Conservation (phyloP, 768 basidiomycete genomes). For the Podaxis carcinomalis region DNA sequence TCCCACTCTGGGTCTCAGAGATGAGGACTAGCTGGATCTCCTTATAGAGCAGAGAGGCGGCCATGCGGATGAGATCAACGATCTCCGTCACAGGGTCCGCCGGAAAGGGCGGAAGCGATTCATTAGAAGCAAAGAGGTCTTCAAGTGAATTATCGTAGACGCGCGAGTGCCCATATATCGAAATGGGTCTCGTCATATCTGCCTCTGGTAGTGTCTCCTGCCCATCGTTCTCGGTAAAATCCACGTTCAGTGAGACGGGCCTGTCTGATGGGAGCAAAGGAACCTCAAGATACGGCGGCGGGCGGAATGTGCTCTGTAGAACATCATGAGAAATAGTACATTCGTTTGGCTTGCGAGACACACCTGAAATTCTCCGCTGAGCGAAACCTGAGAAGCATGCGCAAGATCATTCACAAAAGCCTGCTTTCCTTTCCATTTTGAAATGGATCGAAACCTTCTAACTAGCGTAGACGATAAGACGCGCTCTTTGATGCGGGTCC, state of each 20-base stretch:
- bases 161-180: background rate
- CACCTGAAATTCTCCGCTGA: background rate
- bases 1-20: background rate
- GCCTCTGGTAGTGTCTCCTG: background rate
- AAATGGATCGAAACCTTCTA: background rate
- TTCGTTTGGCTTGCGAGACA: background rate
- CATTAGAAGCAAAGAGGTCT: background rate
- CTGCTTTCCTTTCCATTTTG: background rate
- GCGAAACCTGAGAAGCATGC: background rate
- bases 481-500: background rate
- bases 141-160: background rate
- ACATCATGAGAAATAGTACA: background rate
- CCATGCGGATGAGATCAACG: background rate
- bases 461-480: background rate
- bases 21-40: background rate
- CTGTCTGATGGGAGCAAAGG: background rate
- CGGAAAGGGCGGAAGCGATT: background rate
- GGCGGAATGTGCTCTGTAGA: background rate
- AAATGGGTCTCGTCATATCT: background rate
- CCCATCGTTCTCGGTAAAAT: background rate
- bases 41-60: background rate
- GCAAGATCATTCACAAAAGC: background rate
- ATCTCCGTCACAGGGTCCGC: background rate
- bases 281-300: background rate
- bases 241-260: background rate